phyloP scores from a whole-genome alignment of 202 grass and related monocot species.

The Elaeis oleifera region DNA sequence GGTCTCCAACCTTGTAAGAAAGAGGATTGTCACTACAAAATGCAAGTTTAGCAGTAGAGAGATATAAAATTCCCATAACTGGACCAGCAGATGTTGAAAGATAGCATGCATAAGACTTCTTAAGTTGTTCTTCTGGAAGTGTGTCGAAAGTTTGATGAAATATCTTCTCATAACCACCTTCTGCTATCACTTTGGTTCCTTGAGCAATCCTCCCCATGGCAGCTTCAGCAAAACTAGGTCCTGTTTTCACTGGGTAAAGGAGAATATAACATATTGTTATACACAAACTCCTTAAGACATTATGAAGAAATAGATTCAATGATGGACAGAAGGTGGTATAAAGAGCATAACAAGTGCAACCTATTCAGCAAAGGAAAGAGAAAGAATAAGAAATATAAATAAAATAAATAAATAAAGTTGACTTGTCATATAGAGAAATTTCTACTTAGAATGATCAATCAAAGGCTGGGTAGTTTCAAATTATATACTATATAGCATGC shows the following conservation, averaged over 20 bases:
- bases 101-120: slow-evolving; percentile 79
- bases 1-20: slow-evolving; percentile 34
- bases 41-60: slow-evolving; percentile 69
- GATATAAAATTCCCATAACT: slow-evolving; percentile 66
- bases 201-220: slow-evolving; percentile 80
- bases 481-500: no score
- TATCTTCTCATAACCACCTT: slow-evolving; percentile 69
- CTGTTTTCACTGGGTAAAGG: slow-evolving; percentile 48
- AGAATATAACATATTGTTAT: not conserved
- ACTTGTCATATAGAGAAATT: no score
- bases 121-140: slow-evolving; percentile 62
- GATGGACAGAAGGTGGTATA: no score
- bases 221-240: slow-evolving; percentile 65
- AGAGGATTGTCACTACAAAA: slow-evolving; percentile 84
- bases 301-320: not conserved
- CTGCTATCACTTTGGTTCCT: slow-evolving; percentile 70
- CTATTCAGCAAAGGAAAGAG: no score
- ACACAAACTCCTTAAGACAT: not conserved
- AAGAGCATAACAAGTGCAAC: no score
- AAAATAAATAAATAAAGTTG: no score
- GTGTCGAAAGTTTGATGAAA: slow-evolving; percentile 68
- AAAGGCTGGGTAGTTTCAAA: no score
- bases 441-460: no score
- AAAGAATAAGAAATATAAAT: no score
- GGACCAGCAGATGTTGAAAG: slow-evolving; percentile 70